A percentile compares a stretch with the other conserved stretches of the same genome.
Evolutionary conservation across 2,329 filamentous ascomycete genomes (phyloP).

Genomic region (Aspergillus brunneoviolaceus): DNA sequence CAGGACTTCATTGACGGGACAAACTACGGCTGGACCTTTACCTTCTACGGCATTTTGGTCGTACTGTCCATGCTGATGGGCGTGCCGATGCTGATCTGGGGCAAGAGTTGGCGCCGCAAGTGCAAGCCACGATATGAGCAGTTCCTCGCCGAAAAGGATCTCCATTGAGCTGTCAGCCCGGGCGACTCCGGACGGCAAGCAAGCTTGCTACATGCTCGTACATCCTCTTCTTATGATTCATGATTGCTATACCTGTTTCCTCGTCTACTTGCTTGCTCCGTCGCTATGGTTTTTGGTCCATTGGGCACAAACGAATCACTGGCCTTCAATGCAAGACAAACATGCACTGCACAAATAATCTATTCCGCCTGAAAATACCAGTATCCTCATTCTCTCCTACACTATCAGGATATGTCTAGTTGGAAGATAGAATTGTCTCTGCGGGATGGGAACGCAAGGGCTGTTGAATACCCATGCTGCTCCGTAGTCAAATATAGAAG

Average conservation of each 20-base stretch:
- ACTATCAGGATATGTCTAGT: not conserved
- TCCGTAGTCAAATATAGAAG: not conserved
- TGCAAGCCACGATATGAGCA: slow-evolving; percentile 27
- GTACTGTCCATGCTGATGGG: slow-evolving; percentile 25
- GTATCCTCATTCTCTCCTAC: not conserved
- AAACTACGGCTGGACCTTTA: slow-evolving; percentile 34
- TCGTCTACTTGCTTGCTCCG: not conserved
- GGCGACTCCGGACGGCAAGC: not conserved
- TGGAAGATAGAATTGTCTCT: too few species aligned
- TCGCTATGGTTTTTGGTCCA: not conserved
- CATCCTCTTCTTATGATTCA: not conserved
- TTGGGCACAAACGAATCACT: too few species aligned
- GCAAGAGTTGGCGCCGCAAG: slow-evolving; percentile 34
- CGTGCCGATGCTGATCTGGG: slow-evolving; percentile 32
- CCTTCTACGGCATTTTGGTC: slow-evolving; percentile 37
- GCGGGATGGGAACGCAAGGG: not conserved
- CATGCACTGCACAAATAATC: not conserved
- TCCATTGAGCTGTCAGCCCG: not conserved
- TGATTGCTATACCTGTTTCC: not conserved
- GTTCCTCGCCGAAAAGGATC: slow-evolving; percentile 26
- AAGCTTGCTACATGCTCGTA: not conserved
- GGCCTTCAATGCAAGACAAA: not conserved
- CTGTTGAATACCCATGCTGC: too few species aligned
- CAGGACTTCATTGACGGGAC: slow-evolving; percentile 42
- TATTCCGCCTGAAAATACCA: not conserved